Percentiles rank a stretch among this genome's conserved stretches.
phyloP scores from a whole-genome alignment of 169 alveolate species.

The Plasmodium knowlesi region DNA sequence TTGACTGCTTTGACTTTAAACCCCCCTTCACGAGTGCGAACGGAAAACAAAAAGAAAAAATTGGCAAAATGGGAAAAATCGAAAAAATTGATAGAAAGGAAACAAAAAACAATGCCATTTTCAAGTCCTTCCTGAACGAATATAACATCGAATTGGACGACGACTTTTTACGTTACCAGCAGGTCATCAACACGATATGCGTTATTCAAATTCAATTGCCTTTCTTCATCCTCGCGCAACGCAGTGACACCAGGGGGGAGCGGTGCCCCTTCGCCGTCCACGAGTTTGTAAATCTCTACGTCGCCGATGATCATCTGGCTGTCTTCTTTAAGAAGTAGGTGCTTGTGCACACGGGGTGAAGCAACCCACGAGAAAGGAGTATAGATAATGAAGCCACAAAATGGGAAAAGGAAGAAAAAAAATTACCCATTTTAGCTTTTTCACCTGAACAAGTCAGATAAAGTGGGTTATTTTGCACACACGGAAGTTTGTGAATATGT shows the following conservation, averaged over 20 bases:
- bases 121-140: slow-evolving; percentile 69
- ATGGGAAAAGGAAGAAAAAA: neutral
- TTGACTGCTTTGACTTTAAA: slow-evolving; percentile 62
- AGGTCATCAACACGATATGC: slow-evolving; percentile 55
- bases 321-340: slow-evolving; percentile 60
- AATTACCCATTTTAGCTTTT: neutral
- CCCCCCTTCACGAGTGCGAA: slow-evolving; percentile 41
- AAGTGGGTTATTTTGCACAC: neutral
- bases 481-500: neutral
- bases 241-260: neutral
- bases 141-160: slow-evolving; percentile 73
- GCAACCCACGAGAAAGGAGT: neutral
- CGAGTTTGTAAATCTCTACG: slow-evolving; percentile 31
- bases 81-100: neutral
- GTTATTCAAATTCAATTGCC: slow-evolving; percentile 70
- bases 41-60: slow-evolving; percentile 5
- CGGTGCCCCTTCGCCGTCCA: neutral
- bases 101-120: slow-evolving; percentile 1
- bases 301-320: slow-evolving; percentile 49
- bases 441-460: neutral
- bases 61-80: neutral
- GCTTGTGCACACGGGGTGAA: neutral
- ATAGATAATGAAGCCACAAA: neutral
- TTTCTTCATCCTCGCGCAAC: slow-evolving; percentile 52
- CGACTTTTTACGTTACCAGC: slow-evolving; percentile 63